Base-by-base conservation (phyloP, 164 flowering plant genomes). In the Magnolia changhungtana region DNA sequence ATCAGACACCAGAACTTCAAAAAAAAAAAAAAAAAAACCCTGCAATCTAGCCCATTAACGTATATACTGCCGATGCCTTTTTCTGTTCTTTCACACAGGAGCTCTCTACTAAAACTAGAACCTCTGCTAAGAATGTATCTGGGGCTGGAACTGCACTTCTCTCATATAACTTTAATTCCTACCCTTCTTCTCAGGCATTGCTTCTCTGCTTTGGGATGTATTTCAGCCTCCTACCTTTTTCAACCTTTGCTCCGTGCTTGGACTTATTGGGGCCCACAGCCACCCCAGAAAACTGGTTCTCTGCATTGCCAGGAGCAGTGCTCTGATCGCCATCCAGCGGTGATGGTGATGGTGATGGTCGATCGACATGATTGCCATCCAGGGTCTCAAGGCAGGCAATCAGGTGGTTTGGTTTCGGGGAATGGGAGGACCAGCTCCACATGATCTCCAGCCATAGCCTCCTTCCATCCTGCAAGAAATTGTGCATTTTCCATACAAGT, bases 381-480 rank as follows among this genome's bases (percentile, higher is more conserved):
- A 77, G 78, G 23, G 13, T 74, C 59, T 83, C 86, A 1, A 76
- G n/a, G n/a, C n/a, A n/a, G n/a, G n/a, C n/a, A n/a, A n/a, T n/a
- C n/a, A n/a, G n/a, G n/a, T n/a, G n/a, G n/a, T n/a, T n/a, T n/a
- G n/a, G n/a, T n/a, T n/a, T n/a, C n/a, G n/a, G n/a, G n/a, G n/a
- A n/a, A n/a, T n/a, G n/a, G 64, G 21, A 92, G 78, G 59, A 85
- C 85, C 73, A 94, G 75, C 76, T 52, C 80, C 78, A 90, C 91
- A 77, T 92, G 98, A 20, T 92, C 97, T 13, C 82, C 77, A 27
- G 90, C 76, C 52, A 90, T 82, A 69, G 94, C 95, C 77, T 87
- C 92, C 83, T 91, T 87, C 98, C 98, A 94, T 81, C 98, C 98
- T 94, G 80, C 80, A 81, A 19, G 16, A 81, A 37, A 37, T 37